phyloP scores from a whole-genome alignment of 768 basidiomycete species.

The Lepiota venenata region DNA sequence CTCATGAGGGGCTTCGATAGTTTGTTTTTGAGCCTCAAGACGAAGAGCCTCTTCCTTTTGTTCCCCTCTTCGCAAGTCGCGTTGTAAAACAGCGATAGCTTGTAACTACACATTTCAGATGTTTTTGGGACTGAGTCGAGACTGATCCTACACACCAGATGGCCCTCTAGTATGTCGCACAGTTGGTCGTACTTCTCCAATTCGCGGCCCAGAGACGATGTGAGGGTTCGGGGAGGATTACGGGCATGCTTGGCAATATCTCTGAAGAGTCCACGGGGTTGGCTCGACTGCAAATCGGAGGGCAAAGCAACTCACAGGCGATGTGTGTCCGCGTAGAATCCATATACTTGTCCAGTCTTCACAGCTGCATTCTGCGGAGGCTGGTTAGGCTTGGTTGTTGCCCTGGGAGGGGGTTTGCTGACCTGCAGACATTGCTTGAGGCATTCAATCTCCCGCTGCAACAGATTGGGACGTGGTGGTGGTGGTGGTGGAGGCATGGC shows the following conservation, averaged over 20 bases:
- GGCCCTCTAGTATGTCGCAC: constrained; percentile 74
- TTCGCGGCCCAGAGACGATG: constrained; percentile 64
- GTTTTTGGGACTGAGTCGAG: not conserved
- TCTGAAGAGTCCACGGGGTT: constrained; percentile 28
- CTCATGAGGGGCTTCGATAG: constrained; percentile 23
- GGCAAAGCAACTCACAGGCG: constrained; percentile 49
- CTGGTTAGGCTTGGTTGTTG: not conserved
- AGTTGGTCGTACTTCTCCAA: constrained; percentile 79
- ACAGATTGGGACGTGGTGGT: constrained; percentile 41
- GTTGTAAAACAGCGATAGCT: constrained; percentile 68
- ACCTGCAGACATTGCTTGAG: constrained; percentile 59
- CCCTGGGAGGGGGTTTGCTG: not conserved
- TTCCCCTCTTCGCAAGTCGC: constrained; percentile 65
- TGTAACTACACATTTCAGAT: constrained; percentile 44
- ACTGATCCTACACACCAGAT: constrained; percentile 45
- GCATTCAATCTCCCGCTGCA: constrained; percentile 66
- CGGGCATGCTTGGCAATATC: constrained; percentile 55
- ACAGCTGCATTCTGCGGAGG: constrained; percentile 53
- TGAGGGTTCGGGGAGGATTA: constrained; percentile 62
- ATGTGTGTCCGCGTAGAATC: constrained; percentile 62
- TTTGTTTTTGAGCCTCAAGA: constrained; percentile 23
- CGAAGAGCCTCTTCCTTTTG: constrained; percentile 18
- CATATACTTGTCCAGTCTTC: constrained; percentile 69
- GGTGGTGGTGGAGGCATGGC: constrained; percentile 53
- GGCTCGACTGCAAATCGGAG: not conserved